A percentile compares a stretch with the other conserved stretches of the same genome.
phyloP scores from a whole-genome alignment of 2,329 filamentous ascomycete genomes.

The Coniochaeta ligniaria region DNA sequence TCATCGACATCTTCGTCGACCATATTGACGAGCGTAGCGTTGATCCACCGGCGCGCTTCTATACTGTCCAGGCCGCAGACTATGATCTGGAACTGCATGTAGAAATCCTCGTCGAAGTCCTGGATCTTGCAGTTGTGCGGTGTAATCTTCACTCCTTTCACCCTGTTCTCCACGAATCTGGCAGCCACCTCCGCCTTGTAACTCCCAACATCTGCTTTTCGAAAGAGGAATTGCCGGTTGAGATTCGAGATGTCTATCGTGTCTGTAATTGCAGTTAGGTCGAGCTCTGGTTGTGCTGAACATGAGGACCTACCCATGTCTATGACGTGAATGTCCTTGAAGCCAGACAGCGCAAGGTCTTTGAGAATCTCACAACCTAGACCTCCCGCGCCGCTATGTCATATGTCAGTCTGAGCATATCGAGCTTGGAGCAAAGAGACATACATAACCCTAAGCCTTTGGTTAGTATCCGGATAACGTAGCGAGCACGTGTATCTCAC shows the following conservation, averaged over 20 bases:
- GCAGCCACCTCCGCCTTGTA: slow-evolving; percentile 92
- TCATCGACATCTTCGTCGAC: slow-evolving; percentile 79
- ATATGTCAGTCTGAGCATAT: slow-evolving; percentile 8
- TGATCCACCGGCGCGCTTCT: slow-evolving; percentile 97
- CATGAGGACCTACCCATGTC: slow-evolving; percentile 69
- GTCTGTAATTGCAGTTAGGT: slow-evolving; percentile 37
- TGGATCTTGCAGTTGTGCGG: slow-evolving; percentile 93
- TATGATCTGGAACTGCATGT: slow-evolving; percentile 92
- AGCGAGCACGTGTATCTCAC: slow-evolving; percentile 34
- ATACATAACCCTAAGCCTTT: slow-evolving; percentile 32
- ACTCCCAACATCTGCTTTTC: slow-evolving; percentile 83
- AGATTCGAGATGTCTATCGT: slow-evolving; percentile 98
- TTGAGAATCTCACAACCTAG: slow-evolving; percentile 96
- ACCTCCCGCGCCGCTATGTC: slow-evolving; percentile 76
- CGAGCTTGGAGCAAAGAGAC: slow-evolving; percentile 18
- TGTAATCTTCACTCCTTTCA: slow-evolving; percentile 87
- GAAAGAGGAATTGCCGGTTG: slow-evolving; percentile 95
- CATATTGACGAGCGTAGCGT: slow-evolving; percentile 84
- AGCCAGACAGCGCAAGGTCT: slow-evolving; percentile 88
- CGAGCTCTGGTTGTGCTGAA: not conserved
- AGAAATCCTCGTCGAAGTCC: slow-evolving; percentile 93
- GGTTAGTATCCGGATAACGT: not conserved
- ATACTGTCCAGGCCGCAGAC: slow-evolving; percentile 95
- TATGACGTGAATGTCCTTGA: slow-evolving; percentile 96
- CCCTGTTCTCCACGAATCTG: slow-evolving; percentile 80